These are phyloP conservation scores for Trichosanthes truncata DNA, from an alignment of 306 rosid genomes.

Conservation along the genomic window DNA sequence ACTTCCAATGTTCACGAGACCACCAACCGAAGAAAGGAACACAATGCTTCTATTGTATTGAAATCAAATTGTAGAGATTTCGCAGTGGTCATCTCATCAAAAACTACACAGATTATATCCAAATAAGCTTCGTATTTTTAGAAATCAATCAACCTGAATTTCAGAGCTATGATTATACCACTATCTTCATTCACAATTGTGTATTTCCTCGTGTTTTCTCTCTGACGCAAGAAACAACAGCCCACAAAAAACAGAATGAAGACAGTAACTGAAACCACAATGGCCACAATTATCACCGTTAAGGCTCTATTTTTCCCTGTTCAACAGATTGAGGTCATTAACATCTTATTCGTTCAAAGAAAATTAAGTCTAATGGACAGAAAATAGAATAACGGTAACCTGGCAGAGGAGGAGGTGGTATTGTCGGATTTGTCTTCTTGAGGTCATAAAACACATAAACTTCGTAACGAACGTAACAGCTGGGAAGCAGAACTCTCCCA, in stretches of 20 bases:
- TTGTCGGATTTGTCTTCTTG: too few species aligned
- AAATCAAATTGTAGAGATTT: conserved; percentile 35
- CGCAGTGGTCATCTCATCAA: neutral
- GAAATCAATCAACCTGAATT: neutral
- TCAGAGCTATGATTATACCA: neutral
- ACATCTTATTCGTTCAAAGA: neutral
- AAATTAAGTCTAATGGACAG: neutral
- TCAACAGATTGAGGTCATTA: neutral
- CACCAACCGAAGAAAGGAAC: conserved; percentile 70
- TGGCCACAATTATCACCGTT: neutral
- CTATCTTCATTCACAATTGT: neutral
- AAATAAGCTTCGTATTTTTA: neutral
- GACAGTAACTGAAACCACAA: conserved; percentile 11
- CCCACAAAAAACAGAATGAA: neutral
- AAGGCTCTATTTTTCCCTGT: conserved; percentile 10
- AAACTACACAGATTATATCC: neutral
- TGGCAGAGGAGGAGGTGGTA: neutral
- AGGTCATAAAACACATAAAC: neutral
- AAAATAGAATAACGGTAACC: neutral
- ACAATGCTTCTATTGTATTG: conserved; percentile 59
- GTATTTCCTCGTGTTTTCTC: neutral
- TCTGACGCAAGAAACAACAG: neutral
- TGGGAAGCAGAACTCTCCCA: conserved; percentile 14
- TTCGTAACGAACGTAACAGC: conserved; percentile 25
- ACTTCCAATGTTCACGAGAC: conserved; percentile 18